Percentiles rank a stretch among this genome's conserved stretches.
Conservation (phyloP, 2,329 filamentous ascomycete species). For the Xylaria sp. region DNA sequence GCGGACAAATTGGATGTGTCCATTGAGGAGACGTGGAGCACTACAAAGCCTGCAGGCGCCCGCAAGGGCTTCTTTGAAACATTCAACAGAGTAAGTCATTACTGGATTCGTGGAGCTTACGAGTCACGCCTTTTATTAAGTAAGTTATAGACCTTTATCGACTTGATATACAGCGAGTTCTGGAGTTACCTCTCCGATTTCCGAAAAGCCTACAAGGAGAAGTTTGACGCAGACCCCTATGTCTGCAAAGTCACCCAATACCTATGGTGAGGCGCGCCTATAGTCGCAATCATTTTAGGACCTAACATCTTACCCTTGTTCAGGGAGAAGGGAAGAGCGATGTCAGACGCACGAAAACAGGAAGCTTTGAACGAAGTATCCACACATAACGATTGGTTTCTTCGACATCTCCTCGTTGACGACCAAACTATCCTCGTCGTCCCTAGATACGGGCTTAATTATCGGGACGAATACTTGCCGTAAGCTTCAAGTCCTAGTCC, state of each 20-base stretch:
- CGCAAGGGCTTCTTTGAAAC: slow-evolving; percentile 14
- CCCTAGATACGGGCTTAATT: slow-evolving; percentile 15
- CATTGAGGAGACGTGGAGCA: slow-evolving; percentile 15
- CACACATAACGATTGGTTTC: slow-evolving; percentile 22
- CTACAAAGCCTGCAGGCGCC: slow-evolving; percentile 9
- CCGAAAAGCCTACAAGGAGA: slow-evolving; percentile 6
- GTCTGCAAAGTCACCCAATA: slow-evolving; percentile 17
- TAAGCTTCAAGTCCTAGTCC: neutral
- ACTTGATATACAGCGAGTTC: slow-evolving; percentile 12
- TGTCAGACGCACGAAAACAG: slow-evolving; percentile 10
- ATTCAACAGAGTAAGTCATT: slow-evolving; percentile 12
- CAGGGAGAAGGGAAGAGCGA: slow-evolving; percentile 16
- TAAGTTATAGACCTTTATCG: slow-evolving; percentile 23
- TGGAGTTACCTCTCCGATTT: slow-evolving; percentile 10
- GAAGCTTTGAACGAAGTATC: slow-evolving; percentile 8
- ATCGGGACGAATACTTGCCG: slow-evolving; percentile 24
- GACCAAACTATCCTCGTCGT: slow-evolving; percentile 14
- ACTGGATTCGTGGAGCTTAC: neutral
- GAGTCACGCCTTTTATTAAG: neutral
- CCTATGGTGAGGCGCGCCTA: slow-evolving; percentile 7
- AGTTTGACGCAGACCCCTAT: slow-evolving; percentile 16
- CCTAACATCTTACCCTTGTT: neutral
- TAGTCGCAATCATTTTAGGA: neutral
- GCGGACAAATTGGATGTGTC: slow-evolving; percentile 1
- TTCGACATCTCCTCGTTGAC: slow-evolving; percentile 6